phyloP scores from a whole-genome alignment of 768 basidiomycete genomes.

The Trametes cubensis region DNA sequence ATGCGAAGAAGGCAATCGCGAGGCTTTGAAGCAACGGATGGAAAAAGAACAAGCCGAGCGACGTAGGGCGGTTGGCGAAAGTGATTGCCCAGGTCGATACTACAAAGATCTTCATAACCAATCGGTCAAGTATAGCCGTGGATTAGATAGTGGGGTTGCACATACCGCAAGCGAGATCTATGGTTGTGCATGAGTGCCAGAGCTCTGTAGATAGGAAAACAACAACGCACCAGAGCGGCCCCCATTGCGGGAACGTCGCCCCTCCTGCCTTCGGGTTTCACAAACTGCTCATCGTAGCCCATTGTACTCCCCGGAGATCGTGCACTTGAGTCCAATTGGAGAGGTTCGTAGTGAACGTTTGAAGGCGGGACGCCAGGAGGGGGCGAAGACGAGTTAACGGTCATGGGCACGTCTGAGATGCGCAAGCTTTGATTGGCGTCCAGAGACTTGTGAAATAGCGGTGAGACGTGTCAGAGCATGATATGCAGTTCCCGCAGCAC shows the following conservation, averaged over 20 bases:
- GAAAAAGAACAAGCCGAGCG: conserved; percentile 42
- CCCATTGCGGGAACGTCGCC: conserved; percentile 42
- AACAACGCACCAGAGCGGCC: conserved; percentile 41
- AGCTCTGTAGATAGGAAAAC: neutral
- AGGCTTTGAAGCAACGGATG: conserved; percentile 46
- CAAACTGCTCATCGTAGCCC: conserved; percentile 22
- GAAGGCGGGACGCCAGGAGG: neutral
- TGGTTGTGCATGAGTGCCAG: neutral
- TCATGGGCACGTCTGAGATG: conserved; percentile 7
- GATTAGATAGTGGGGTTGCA: neutral
- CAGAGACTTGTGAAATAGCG: neutral
- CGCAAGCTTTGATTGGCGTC: conserved; percentile 7
- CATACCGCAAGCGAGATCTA: conserved; percentile 9
- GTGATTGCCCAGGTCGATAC: conserved; percentile 32
- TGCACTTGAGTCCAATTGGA: conserved; percentile 10
- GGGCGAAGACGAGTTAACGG: neutral
- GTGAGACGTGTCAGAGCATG: conserved; percentile 24
- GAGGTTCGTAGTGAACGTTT: conserved; percentile 20
- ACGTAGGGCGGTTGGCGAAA: conserved; percentile 28
- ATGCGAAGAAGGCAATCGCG: conserved; percentile 30
- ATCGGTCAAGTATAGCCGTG: neutral
- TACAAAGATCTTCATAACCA: conserved; percentile 27
- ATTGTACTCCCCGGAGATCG: conserved; percentile 9
- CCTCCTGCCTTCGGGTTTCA: conserved; percentile 41
- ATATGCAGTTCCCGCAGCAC: conserved; percentile 16